Evolutionary conservation across 805 yeast genomes (phyloP).

Genomic region (Tetrapisispora nanseiensis): DNA sequence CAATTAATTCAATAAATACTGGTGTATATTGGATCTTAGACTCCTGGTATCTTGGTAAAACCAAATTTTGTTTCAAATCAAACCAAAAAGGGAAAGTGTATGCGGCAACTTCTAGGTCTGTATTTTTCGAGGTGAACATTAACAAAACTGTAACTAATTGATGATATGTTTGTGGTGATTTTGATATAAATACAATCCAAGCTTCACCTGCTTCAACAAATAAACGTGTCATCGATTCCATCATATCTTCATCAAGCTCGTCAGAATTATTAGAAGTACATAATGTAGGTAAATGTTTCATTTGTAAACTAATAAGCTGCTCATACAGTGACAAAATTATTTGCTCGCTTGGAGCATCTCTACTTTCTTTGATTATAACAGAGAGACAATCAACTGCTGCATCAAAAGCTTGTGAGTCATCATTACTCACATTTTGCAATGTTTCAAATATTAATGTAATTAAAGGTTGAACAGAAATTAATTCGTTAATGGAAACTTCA

Average conservation of each 20-base stretch:
- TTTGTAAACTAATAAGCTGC: conserved; percentile 54
- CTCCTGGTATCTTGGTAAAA: conserved; percentile 24
- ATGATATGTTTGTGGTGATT: conserved; percentile 56
- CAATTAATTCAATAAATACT: conserved; percentile 20
- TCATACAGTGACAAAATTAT: conserved; percentile 58
- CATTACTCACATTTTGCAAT: conserved; percentile 33
- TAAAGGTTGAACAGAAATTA: conserved; percentile 56
- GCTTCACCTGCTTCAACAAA: conserved; percentile 91
- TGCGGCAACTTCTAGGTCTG: conserved; percentile 80
- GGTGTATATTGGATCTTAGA: conserved; percentile 19
- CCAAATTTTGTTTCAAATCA: conserved; percentile 54
- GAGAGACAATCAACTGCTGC: conserved; percentile 81
- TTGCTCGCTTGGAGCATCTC: conserved; percentile 57
- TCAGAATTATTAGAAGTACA: conserved; percentile 16
- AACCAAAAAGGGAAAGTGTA: conserved; percentile 93
- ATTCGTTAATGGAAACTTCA: conserved; percentile 66
- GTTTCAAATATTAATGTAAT: conserved; percentile 61
- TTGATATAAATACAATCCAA: conserved; percentile 83
- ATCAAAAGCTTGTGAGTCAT: conserved; percentile 51
- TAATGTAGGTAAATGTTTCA: conserved; percentile 35
- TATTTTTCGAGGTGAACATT: conserved; percentile 60
- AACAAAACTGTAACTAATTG: conserved; percentile 66
- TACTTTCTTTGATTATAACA: conserved; percentile 70
- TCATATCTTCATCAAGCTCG: conserved; percentile 50
- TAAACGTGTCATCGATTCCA: conserved; percentile 62